Conservation (phyloP, 2,329 filamentous ascomycete species). For the Trichoderma sp. region DNA sequence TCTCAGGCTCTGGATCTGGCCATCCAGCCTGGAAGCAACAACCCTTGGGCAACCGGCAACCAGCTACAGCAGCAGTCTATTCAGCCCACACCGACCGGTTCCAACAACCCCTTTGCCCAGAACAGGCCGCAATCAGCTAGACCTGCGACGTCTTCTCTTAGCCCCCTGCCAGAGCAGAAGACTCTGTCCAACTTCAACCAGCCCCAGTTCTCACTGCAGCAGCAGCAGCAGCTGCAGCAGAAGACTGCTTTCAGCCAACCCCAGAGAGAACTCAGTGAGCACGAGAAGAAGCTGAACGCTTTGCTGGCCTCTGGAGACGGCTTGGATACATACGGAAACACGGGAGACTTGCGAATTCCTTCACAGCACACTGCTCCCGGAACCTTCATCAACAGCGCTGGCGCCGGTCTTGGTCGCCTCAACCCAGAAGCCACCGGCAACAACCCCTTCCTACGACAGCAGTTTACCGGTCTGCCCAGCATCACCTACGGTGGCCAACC, state of each 20-base stretch:
- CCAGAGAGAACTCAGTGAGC: conserved; percentile 60
- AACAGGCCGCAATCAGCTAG: conserved; percentile 56
- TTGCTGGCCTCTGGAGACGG: conserved; percentile 86
- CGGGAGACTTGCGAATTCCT: conserved; percentile 92
- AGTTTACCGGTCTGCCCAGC: conserved; percentile 76
- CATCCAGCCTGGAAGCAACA: conserved; percentile 81
- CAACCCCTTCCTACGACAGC: conserved; percentile 86
- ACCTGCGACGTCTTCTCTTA: conserved; percentile 68
- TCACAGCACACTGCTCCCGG: conserved; percentile 95
- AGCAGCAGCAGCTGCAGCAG: conserved; percentile 39
- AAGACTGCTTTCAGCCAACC: conserved; percentile 39
- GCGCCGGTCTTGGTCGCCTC: conserved; percentile 72
- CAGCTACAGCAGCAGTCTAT: conserved; percentile 58
- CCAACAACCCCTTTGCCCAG: conserved; percentile 96
- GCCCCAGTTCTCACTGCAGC: conserved; percentile 50
- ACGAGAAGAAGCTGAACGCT: conserved; percentile 77
- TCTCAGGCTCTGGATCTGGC: conserved; percentile 56
- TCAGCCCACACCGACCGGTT: conserved; percentile 84
- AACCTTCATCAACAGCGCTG: conserved; percentile 94
- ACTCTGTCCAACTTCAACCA: conserved; percentile 63
- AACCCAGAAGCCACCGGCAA: conserved; percentile 72
- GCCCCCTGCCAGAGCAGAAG: conserved; percentile 78
- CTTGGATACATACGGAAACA: conserved; percentile 96
- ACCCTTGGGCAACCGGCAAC: conserved; percentile 78
- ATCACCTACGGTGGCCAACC: conserved; percentile 55